Base-by-base conservation (phyloP, 148 eudicot genomes). In the Dianthus caryophyllus region DNA sequence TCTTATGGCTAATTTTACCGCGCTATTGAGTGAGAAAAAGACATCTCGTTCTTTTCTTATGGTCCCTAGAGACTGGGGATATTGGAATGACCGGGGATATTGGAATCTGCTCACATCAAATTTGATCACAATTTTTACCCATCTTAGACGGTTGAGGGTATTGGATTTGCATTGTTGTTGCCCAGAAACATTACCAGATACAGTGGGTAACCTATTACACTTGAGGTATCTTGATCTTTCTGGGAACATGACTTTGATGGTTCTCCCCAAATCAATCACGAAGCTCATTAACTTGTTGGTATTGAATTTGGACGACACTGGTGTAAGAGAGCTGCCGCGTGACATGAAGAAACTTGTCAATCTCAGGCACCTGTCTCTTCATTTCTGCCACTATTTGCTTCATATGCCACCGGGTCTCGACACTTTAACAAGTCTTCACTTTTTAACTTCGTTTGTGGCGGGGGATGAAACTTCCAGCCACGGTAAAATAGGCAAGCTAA, bases 151-250 rank as follows among this genome's bases (percentile, higher is more conserved):
- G 14, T 33, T 80, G 61, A 72, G 81, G 46, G 78, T 75, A 14
- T 55, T 83, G 64, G 68, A 75, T 18, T 56, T 82, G 30, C 22
- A 24, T 13, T 5, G 33, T 16, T 6, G 10, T 25, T 9, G 17
- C 2, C 39, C 72, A 2, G 15, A 55, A 6, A 43, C 15, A 20
- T 21, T 79, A 41, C 83, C 81, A 4, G 67, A 57, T 53, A 43
- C 61, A 16, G 54, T 79, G 5, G 65, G 78, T 4, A 43, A 58
- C 20, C 13, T 77, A 21, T 49, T 21, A 26, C 86, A 74, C 44
- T 77, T 84, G 39, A 79, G 88, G 49, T 77, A 58, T 60, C 76
- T 84, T 27, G 73, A 79, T 48, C 77, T 77, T 20, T 70, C 73
- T 20, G 0, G 2, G 13, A 73, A 69, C n/a, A 1, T 8, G 0